Evolutionary conservation across 1,139 yeast species (phyloP).

Genomic region (Scheffersomyces insectosa): DNA sequence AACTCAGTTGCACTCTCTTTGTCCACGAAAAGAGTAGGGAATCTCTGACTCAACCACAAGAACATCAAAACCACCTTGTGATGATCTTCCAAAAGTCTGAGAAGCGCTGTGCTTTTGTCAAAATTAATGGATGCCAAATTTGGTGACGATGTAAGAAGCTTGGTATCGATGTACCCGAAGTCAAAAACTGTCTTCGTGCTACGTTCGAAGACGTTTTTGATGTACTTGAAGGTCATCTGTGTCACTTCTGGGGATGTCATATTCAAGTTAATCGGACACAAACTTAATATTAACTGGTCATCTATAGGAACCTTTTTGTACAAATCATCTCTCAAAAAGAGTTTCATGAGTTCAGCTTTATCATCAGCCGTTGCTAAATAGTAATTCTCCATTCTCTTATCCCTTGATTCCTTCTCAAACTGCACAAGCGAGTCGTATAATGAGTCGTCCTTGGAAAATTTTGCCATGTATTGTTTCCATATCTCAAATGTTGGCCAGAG

Average conservation of each 20-base stretch:
- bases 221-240: slow-evolving; percentile 31
- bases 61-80: slow-evolving; percentile 71
- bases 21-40: slow-evolving; percentile 79
- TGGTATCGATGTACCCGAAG: slow-evolving; percentile 37
- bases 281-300: slow-evolving; percentile 60
- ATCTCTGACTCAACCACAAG: slow-evolving; percentile 86
- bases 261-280: slow-evolving; percentile 54
- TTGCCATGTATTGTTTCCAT: slow-evolving; percentile 59
- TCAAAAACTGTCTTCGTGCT: slow-evolving; percentile 45
- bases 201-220: slow-evolving; percentile 39
- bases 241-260: slow-evolving; percentile 26
- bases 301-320: slow-evolving; percentile 30
- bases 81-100: slow-evolving; percentile 62
- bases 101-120: slow-evolving; percentile 29
- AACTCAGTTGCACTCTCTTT: slow-evolving; percentile 71
- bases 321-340: slow-evolving; percentile 40
- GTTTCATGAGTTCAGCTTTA: slow-evolving; percentile 41
- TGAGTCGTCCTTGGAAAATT: slow-evolving; percentile 50
- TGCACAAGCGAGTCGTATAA: slow-evolving; percentile 45
- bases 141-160: slow-evolving; percentile 26
- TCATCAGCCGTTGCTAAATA: slow-evolving; percentile 47
- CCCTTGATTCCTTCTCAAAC: slow-evolving; percentile 40
- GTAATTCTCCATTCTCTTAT: slow-evolving; percentile 26
- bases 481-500: slow-evolving; percentile 72
- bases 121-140: slow-evolving; percentile 18